These are phyloP conservation scores for Tremella yokohamensis DNA, from an alignment of 768 basidiomycete species.

Conservation along the genomic window DNA sequence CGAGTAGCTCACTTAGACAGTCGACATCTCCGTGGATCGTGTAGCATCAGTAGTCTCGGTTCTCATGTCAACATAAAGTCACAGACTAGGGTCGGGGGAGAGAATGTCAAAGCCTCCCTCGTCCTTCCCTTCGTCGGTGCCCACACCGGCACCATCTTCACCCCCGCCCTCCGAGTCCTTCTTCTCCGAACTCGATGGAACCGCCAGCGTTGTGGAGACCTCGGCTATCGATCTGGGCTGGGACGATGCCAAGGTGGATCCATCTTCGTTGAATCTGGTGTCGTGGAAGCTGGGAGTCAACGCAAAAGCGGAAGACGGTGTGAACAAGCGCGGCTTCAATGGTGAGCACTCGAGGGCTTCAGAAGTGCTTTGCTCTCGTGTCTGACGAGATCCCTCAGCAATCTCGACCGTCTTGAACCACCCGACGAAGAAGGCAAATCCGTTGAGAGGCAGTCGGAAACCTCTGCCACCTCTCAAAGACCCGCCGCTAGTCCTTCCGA, in stretches of 20 bases:
- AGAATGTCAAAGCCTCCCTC: conserved; percentile 24
- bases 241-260: conserved; percentile 24
- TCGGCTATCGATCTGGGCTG: conserved; percentile 17
- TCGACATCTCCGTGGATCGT: too few relatives aligned
- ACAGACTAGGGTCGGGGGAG: not conserved
- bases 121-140: conserved; percentile 18
- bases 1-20: too few relatives aligned
- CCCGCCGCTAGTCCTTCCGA: conserved; percentile 55
- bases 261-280: conserved; percentile 40
- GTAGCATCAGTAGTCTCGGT: too few relatives aligned
- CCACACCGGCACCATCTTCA: conserved; percentile 36
- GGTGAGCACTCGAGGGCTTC: conserved; percentile 55
- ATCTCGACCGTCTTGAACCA: conserved; percentile 92
- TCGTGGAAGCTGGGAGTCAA: conserved; percentile 47
- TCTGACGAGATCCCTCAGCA: conserved; percentile 56
- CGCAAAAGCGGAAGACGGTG: conserved; percentile 33
- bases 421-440: conserved; percentile 75
- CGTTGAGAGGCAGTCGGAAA: conserved; percentile 77
- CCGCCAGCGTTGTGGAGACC: conserved; percentile 34
- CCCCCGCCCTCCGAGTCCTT: conserved; percentile 41
- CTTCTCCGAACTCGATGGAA: conserved; percentile 41
- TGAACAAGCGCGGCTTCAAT: conserved; percentile 71
- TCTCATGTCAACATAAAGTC: too few relatives aligned
- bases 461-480: conserved; percentile 62
- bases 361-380: not conserved